Evolutionary conservation across 2,329 filamentous ascomycete species (phyloP), one percentile per base, ranked within the genome.

Genomic region (Pestalotiopsis sp.): DNA sequence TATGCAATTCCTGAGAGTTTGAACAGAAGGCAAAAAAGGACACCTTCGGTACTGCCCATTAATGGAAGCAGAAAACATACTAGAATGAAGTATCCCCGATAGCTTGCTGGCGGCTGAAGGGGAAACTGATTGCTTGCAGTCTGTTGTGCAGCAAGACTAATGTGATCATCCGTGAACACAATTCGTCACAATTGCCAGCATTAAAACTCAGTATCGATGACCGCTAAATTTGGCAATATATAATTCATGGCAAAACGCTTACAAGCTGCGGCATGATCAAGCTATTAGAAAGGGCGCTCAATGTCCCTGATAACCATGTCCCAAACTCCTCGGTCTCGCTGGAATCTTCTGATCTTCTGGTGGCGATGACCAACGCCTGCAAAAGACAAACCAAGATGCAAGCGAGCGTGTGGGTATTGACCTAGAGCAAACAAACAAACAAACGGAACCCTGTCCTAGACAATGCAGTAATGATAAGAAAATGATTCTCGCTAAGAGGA

Each of bases 331-430:
- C 14, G 36, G 59, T 62, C 27, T 17, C 27, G 36, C 59, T 36
- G 31, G 6, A 12, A 20, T 27, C 27, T 36, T 36, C n/a, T 20
- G 25, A 27, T 20, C n/a, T 62, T 14, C 6, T 20, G 27, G 27
- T 20, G 59, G 27, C 31, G 31, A 14, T 20, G 59, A 62, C 27
- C 27, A 39, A 62, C 59, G 14, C 59, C 57, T 13, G 27, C 20
- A n/a, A 41, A 62, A 62, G 59, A 62, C 31, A 62, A 62, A 62
- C 59, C 59, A 27, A 62, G 25, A 62, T 62, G 59, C 59, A 62
- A 62, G 31, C 20, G 59, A 62, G 59, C 36, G 59, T 62, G 31
- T n/a, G 59, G 59, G 59, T 27, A 36, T 62, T 62, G 59, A 39
- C 59, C 59, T 36, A 41, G 39, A 62, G 20, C 14, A 31, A n/a